phyloP scores from a whole-genome alignment of 2,329 filamentous ascomycete genomes.

The Emericellopsis atlantica region DNA sequence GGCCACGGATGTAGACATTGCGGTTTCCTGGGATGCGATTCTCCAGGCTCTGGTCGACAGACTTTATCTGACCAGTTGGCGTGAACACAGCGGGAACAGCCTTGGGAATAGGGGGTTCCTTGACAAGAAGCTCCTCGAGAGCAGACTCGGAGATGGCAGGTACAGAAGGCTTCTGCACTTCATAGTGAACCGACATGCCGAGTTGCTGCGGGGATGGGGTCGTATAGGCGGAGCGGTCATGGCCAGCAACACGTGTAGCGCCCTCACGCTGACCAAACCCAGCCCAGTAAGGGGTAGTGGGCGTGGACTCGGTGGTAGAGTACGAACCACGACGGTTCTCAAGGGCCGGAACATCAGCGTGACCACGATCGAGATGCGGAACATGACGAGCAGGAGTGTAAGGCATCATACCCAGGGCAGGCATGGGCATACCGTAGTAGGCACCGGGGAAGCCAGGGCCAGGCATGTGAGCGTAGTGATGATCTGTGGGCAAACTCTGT shows the following conservation, averaged over 20 bases:
- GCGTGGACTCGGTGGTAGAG: constrained; percentile 54
- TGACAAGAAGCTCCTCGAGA: constrained; percentile 53
- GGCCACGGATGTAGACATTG: constrained; percentile 95
- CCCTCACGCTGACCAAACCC: constrained; percentile 45
- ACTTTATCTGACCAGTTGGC: constrained; percentile 75
- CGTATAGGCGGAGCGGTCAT: constrained; percentile 53
- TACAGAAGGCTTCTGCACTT: constrained; percentile 27
- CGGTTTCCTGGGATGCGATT: constrained; percentile 86
- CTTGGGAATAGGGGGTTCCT: constrained; percentile 72
- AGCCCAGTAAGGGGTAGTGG: constrained; percentile 53
- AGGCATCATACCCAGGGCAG: constrained; percentile 22
- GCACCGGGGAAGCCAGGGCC: constrained; percentile 11
- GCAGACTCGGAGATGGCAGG: constrained; percentile 30
- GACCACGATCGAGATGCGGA: constrained; percentile 31
- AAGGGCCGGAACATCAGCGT: constrained; percentile 45
- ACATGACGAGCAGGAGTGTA: constrained; percentile 39
- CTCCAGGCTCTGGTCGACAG: constrained; percentile 84
- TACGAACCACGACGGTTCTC: constrained; percentile 57
- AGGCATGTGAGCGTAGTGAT: constrained; percentile 16
- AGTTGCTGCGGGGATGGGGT: constrained; percentile 54
- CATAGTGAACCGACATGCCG: constrained; percentile 25
- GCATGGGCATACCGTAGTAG: constrained; percentile 9
- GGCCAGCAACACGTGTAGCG: constrained; percentile 39
- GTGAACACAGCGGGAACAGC: constrained; percentile 86
- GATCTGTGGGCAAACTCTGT: constrained; percentile 17